Evolutionary conservation across 495 filamentous ascomycete genomes (phyloP).

Genomic region (Bombardia bombarda): DNA sequence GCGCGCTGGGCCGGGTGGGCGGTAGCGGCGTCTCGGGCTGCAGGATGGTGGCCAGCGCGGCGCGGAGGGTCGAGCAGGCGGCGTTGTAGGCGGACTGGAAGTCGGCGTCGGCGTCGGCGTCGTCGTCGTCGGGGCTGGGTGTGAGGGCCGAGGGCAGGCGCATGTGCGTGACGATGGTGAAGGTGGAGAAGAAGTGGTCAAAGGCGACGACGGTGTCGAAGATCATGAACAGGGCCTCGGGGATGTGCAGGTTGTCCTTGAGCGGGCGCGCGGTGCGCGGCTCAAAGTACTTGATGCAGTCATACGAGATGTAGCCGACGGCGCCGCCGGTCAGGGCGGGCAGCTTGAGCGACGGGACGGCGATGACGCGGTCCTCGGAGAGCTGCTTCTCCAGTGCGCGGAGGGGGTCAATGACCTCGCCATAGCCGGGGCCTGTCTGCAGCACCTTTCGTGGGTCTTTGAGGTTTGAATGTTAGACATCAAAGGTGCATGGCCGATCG

Average conservation of each 20-base stretch:
- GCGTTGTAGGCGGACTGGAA: constrained; percentile 54
- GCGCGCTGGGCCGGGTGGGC: constrained; percentile 60
- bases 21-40: constrained; percentile 70
- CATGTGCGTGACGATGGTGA: constrained; percentile 90
- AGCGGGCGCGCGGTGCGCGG: constrained; percentile 80
- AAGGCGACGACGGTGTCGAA: constrained; percentile 94
- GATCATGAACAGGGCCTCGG: constrained; percentile 95
- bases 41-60: constrained; percentile 60
- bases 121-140: too few relatives aligned
- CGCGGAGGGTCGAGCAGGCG: constrained; percentile 53
- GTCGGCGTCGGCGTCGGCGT: too few relatives aligned
- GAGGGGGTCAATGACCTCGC: constrained; percentile 73
- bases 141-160: constrained; percentile 44
- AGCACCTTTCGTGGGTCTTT: constrained; percentile 67
- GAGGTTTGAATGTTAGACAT: too few relatives aligned
- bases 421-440: constrained; percentile 81
- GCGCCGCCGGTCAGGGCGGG: constrained; percentile 86
- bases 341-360: constrained; percentile 69
- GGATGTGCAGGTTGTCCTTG: constrained; percentile 80
- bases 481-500: too few relatives aligned
- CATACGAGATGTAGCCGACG: constrained; percentile 93
- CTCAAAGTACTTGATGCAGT: constrained; percentile 96
- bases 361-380: constrained; percentile 62
- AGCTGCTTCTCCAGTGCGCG: constrained; percentile 74
- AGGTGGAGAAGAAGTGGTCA: constrained; percentile 85